These are phyloP conservation scores for Mytilinidion resinicola DNA, from an alignment of 495 filamentous ascomycete genomes.

Conservation along the genomic window DNA sequence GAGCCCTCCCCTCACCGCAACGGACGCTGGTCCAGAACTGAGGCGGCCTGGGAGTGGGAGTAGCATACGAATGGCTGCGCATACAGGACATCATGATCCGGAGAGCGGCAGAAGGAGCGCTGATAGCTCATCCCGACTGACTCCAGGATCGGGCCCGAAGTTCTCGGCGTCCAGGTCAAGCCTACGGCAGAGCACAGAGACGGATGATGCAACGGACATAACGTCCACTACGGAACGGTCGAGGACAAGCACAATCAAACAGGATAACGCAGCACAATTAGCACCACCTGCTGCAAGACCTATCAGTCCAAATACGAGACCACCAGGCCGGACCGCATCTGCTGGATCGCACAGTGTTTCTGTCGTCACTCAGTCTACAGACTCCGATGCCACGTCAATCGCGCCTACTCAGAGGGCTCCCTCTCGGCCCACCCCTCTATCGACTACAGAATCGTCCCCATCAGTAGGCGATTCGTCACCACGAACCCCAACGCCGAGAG, in stretches of 20 bases:
- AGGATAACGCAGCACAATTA: slow-evolving; percentile 7
- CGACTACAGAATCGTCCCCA: slow-evolving; percentile 38
- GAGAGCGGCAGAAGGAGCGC: slow-evolving; percentile 39
- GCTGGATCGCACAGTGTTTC: slow-evolving; percentile 19
- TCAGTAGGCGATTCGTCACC: slow-evolving; percentile 47
- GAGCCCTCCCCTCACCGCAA: slow-evolving; percentile 60
- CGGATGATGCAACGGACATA: slow-evolving; percentile 24
- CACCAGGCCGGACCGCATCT: slow-evolving; percentile 15
- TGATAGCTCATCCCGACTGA: slow-evolving; percentile 26
- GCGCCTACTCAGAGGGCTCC: slow-evolving; percentile 52
- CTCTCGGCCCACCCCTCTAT: slow-evolving; percentile 35
- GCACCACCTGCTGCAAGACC: background rate
- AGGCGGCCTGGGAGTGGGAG: slow-evolving; percentile 44
- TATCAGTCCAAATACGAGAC: slow-evolving; percentile 11
- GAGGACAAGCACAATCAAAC: slow-evolving; percentile 19
- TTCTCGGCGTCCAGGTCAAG: slow-evolving; percentile 30
- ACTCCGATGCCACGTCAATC: slow-evolving; percentile 62
- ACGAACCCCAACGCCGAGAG: slow-evolving; percentile 48
- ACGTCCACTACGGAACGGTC: slow-evolving; percentile 15
- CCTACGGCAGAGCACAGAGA: slow-evolving; percentile 21
- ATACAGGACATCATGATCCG: slow-evolving; percentile 37
- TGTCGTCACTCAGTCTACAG: slow-evolving; percentile 43
- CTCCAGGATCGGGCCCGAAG: slow-evolving; percentile 30
- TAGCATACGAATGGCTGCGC: slow-evolving; percentile 31
- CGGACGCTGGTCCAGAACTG: slow-evolving; percentile 45